Conservation (phyloP, 768 basidiomycete species). For the Xerocomus potaroensis region DNA sequence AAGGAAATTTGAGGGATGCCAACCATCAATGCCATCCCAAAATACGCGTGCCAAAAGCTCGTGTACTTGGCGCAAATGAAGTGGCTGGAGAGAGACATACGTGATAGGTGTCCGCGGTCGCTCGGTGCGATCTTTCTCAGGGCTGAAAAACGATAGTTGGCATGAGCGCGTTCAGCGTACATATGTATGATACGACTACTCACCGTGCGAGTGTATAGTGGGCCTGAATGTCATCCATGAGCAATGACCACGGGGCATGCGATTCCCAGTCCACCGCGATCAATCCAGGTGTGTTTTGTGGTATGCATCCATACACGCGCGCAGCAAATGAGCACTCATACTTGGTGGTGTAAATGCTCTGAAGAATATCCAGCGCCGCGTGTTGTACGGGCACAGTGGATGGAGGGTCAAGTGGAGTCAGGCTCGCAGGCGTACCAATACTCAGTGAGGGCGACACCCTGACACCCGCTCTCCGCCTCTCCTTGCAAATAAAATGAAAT, state of each 20-base stretch:
- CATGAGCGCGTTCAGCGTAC: background rate
- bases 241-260: conserved; percentile 64
- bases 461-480: conserved; percentile 18
- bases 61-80: conserved; percentile 67
- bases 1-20: conserved; percentile 6
- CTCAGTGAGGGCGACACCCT: background rate
- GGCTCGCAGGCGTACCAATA: conserved; percentile 4
- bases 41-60: conserved; percentile 64
- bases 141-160: conserved; percentile 37
- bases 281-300: conserved; percentile 28
- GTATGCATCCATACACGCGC: conserved; percentile 46
- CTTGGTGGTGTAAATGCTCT: conserved; percentile 55
- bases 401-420: conserved; percentile 28
- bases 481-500: conserved; percentile 8
- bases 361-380: conserved; percentile 47
- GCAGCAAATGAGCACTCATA: conserved; percentile 65
- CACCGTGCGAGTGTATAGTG: conserved; percentile 64
- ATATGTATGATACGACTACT: background rate
- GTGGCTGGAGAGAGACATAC: conserved; percentile 55
- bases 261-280: conserved; percentile 73
- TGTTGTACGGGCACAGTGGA: conserved; percentile 24
- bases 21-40: conserved; percentile 77
- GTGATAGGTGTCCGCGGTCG: conserved; percentile 51
- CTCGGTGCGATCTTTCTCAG: conserved; percentile 43
- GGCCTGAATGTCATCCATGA: conserved; percentile 67